Base-by-base conservation (phyloP, 331 rosid species). In the Malus hybrid region DNA sequence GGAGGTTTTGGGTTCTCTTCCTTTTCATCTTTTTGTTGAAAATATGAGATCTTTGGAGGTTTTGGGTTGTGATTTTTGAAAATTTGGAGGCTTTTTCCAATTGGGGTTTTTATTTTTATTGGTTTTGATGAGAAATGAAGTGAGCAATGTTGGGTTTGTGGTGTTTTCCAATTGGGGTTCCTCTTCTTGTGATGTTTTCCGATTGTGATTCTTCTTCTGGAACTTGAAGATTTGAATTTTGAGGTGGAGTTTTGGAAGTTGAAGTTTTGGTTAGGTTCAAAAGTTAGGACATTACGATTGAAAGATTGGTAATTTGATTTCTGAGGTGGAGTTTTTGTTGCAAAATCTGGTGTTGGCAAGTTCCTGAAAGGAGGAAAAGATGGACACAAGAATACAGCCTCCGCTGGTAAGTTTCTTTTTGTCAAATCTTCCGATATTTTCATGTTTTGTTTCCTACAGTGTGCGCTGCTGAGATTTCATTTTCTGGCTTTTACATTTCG, bases 341-440 rank as follows among this genome's bases (percentile, higher is more conserved):
- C 65, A 77, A 62, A 29, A 73, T 79, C 65, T 82, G 76, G 76
- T 78, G 44, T 70, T 79, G 72, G 78, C 81, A 76, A 84, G 65
- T 82, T 75, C 80, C 42, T 61, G 6, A 39, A 39, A 70, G 68
- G 56, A 36, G 61, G 85, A 71, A 72, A 76, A 57, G 70, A 94
- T 92, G 99, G 97, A 94, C 79, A 91, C 95, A 85, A 83, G 91
- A 88, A 83, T 94, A 77, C 99, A 94, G 75, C 97, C 99, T 74
- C 99, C 99, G 77, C 69, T 94, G 96, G 99, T 94, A 87, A 86
- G 82, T 83, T 75, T 73, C 22, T 58, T 84, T 67, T 84, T 64
- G 55, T 33, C 50, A 52, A 11, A 8, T 52, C 29, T 32, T 61
- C 28, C 10, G 52, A 22, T 10, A 12, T 65, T 39, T n/a, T 29